Evolutionary conservation across 148 eudicot genomes (phyloP), one percentile per base, ranked within the genome.

Genomic region (Rhododendron ovatum): DNA sequence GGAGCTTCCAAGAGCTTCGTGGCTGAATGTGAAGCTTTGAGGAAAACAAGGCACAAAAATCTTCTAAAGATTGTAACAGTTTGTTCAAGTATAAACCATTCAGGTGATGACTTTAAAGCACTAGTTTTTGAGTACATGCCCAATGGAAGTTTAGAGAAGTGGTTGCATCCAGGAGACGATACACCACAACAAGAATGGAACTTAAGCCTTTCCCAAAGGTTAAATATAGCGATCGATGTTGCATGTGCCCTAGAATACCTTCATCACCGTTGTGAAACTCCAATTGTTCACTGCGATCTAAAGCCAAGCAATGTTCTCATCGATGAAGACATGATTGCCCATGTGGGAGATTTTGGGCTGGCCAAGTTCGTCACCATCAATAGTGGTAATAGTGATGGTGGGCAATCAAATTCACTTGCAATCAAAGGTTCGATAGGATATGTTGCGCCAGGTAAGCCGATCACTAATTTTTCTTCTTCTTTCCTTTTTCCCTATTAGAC

Each of bases 51-150:
- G 9, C 84, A 61, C 30, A 30, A 30, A 61, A 82, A 82, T 61
- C 74, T 82, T 35, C 48, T 82, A 3, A 82, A 83, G 75, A 61
- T 83, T 13, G 15, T 67, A 63, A 41, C 76, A 2, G 57, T 11
- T 6, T 67, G 77, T 67, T 83, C 85, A 3, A 83, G 85, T n/a
- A 41, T 83, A 11, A 67, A 8, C 2, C 20, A 12, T 43, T 18
- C 24, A 20, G 85, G 85, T 43, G 20, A 83, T 2, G 78, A 83
- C 11, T 83, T 83, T 45, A 83, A 83, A 67, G 85, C 85, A 43
- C 22, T 67, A 5, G 85, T 83, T 41, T 65, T 67, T 1, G 55
- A 83, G 75, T 83, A 15, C 33, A 83, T 65, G 57, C 1, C 76
- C n/a, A 83, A 67, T 41, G 85, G 85, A 24, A 67, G 85, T 39